Conservation (phyloP, 306 rosid genomes). For the Vicia villosa region DNA sequence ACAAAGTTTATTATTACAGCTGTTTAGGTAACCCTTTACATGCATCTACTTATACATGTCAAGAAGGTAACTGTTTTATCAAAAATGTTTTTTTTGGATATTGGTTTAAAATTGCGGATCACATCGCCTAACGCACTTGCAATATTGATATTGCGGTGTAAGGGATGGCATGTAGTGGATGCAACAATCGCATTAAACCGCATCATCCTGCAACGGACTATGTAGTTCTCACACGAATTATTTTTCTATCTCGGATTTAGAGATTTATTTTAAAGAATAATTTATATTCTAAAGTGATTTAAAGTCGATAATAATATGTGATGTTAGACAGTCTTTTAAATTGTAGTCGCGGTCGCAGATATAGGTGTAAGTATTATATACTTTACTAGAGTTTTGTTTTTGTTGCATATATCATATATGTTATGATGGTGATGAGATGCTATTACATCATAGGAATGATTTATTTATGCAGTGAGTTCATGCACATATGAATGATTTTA, state of each 20-base stretch:
- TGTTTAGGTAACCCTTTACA: conserved; percentile 40
- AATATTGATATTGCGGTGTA: too few species aligned
- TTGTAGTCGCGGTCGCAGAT: too few species aligned
- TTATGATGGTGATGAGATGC: neutral
- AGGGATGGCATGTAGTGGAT: too few species aligned
- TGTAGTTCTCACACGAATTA: too few species aligned
- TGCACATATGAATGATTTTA: conserved; percentile 19
- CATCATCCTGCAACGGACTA: too few species aligned
- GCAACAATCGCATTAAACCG: too few species aligned
- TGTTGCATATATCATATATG: neutral
- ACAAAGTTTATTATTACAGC: conserved; percentile 43
- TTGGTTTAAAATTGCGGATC: neutral
- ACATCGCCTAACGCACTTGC: neutral
- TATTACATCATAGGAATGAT: conserved; percentile 10
- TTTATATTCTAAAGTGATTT: too few species aligned
- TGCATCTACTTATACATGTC: conserved; percentile 28
- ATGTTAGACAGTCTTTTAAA: too few species aligned
- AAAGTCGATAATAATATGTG: too few species aligned
- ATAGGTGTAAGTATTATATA: too few species aligned
- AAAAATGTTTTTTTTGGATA: neutral
- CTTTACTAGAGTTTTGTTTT: neutral
- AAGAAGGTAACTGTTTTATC: conserved; percentile 23
- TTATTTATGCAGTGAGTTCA: conserved; percentile 9
- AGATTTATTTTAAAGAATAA: too few species aligned
- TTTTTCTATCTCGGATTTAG: too few species aligned